Conservation (phyloP, 176 grass and related monocot genomes). For the Otatea glauca region DNA sequence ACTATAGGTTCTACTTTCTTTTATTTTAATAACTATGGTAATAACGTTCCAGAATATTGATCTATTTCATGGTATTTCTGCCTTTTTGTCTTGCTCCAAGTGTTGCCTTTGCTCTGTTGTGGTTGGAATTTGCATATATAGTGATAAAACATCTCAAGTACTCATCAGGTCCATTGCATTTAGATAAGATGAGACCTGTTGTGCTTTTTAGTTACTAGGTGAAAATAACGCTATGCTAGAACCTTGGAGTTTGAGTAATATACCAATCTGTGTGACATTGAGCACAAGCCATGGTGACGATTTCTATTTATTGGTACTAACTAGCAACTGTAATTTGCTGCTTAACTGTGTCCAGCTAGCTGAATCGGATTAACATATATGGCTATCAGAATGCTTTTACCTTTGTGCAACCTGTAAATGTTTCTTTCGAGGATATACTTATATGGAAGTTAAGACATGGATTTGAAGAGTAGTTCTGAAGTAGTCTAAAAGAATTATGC, state of each 20-base stretch:
- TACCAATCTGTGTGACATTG: not conserved
- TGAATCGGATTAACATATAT: constrained; percentile 8
- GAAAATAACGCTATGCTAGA: not conserved
- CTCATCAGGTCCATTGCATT: not conserved
- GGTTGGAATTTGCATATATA: not conserved
- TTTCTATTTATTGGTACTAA: not conserved
- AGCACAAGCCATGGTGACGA: not conserved
- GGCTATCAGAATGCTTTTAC: not conserved
- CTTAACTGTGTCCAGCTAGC: not conserved
- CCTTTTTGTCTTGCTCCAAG: not conserved
- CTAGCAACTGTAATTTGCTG: not conserved
- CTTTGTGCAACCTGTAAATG: constrained; percentile 9
- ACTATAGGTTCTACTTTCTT: not conserved
- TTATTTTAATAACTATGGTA: constrained; percentile 10
- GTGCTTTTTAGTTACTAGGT: not conserved
- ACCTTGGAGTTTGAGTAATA: not conserved
- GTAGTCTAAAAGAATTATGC: not conserved
- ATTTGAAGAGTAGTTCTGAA: not conserved
- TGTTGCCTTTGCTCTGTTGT: not conserved
- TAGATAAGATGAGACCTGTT: not conserved
- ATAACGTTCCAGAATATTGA: not conserved
- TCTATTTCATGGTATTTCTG: not conserved
- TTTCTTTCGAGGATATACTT: constrained; percentile 2
- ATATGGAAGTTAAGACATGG: not conserved
- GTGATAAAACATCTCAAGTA: not conserved